Evolutionary conservation across 768 basidiomycete species (phyloP), one percentile per base, ranked within the genome.

Genomic region (Podaxis sp.): DNA sequence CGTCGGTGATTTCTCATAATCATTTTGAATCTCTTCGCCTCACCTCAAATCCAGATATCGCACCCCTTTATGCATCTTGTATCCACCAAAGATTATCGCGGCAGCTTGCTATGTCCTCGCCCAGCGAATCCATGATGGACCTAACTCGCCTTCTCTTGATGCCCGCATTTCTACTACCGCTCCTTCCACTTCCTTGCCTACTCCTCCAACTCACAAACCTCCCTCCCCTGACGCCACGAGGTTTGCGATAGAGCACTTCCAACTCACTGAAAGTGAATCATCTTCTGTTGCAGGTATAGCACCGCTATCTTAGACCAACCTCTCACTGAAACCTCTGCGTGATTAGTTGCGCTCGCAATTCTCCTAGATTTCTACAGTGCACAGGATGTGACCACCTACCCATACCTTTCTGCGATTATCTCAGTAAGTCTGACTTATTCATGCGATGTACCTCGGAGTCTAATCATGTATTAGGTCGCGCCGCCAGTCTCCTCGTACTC

Each of bases 61-160:
- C 66, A 93, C 89, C 2, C 90, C 91, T 3, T 74, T 93, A 22
- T 93, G 91, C 70, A 69, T 93, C 49, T 74, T 93, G 61, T 91
- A 84, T 70, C 75, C 84, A 25, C 82, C 91, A 22, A 84, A 80
- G 66, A 80, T 93, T 57, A 86, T 89, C 52, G 93, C 93, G 8
- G 82, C 88, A 51, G 87, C 91, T 27, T 92, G 90, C 70, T 89
- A 86, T 70, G 79, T 94, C 51, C 79, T 94, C 61, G 89, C 90
- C 6, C 91, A 93, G 66, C 83, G 84, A 64, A 80, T 87, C 52
- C 76, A 81, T 22, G 90, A 93, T 69, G 90, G 89, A 1, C 87
- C 90, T 36, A 85, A 89, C 67, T 87, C 89, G 0, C 79, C 86
- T 37, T 88, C 91, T 54, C 77, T 93, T 22, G 87, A 91, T 70